phyloP scores from a whole-genome alignment of 192 early-diverging fungal species.

The Diversispora eburnea region DNA sequence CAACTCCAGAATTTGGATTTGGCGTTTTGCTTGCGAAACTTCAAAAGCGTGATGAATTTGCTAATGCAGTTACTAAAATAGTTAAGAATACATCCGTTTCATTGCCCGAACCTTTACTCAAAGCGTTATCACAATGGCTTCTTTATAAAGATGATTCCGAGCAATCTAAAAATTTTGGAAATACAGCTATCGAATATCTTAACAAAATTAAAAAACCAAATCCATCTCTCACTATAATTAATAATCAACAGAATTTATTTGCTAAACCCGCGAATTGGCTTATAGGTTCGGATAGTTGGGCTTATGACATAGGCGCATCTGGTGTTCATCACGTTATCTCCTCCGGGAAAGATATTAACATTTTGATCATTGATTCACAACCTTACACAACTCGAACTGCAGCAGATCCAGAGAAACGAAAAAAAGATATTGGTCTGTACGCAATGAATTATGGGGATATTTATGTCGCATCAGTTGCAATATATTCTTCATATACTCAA shows the following conservation, averaged over 20 bases:
- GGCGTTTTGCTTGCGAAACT: slow-evolving; percentile 68
- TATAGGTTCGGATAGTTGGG: slow-evolving; percentile 82
- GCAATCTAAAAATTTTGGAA: slow-evolving; percentile 49
- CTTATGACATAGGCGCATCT: slow-evolving; percentile 82
- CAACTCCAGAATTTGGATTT: slow-evolving; percentile 87
- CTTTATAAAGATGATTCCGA: slow-evolving; percentile 52
- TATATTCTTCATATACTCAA: slow-evolving; percentile 85
- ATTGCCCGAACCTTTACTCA: slow-evolving; percentile 51
- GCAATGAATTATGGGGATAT: slow-evolving; percentile 90
- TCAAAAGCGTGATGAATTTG: slow-evolving; percentile 65
- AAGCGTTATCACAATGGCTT: slow-evolving; percentile 67
- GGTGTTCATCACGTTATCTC: slow-evolving; percentile 90
- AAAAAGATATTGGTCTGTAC: slow-evolving; percentile 94
- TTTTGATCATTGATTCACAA: slow-evolving; percentile 87
- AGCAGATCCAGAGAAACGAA: slow-evolving; percentile 57
- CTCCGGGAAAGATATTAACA: slow-evolving; percentile 79
- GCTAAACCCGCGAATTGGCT: slow-evolving; percentile 77
- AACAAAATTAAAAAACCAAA: not conserved
- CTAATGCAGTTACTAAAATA: slow-evolving; percentile 52
- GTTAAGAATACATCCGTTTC: slow-evolving; percentile 51
- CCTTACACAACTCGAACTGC: slow-evolving; percentile 60
- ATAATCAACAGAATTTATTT: slow-evolving; percentile 45
- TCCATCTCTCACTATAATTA: slow-evolving; percentile 37
- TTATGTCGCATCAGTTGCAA: slow-evolving; percentile 89
- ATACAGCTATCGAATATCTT: slow-evolving; percentile 43